Evolutionary conservation across 2,329 filamentous ascomycete species (phyloP).

Genomic region (Epicoccum sorghinum): DNA sequence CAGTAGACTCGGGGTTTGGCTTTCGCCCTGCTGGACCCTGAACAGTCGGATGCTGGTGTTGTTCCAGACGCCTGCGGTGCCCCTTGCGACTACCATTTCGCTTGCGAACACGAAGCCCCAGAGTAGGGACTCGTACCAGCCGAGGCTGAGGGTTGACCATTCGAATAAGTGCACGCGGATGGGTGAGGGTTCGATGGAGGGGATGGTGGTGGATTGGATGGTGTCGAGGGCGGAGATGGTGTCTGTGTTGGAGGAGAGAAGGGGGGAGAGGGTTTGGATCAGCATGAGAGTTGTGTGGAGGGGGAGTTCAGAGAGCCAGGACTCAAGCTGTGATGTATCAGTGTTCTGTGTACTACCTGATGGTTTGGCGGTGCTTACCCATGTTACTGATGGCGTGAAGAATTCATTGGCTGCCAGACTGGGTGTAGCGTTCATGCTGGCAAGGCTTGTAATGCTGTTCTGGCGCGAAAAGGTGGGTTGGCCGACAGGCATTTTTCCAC

Average conservation of each 20-base stretch:
- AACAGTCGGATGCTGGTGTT: constrained; percentile 88
- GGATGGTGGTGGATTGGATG: constrained; percentile 67
- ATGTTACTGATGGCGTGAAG: constrained; percentile 80
- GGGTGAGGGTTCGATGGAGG: constrained; percentile 75
- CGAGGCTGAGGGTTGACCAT: constrained; percentile 87
- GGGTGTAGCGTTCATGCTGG: constrained; percentile 63
- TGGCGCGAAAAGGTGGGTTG: constrained; percentile 84
- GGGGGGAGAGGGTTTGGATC: constrained; percentile 66
- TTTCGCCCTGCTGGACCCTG: constrained; percentile 82
- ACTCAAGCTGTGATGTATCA: constrained; percentile 69
- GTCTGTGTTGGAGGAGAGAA: constrained; percentile 56
- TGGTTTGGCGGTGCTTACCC: constrained; percentile 56
- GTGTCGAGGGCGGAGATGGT: constrained; percentile 52
- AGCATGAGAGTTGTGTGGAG: constrained; percentile 84
- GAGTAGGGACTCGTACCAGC: constrained; percentile 93
- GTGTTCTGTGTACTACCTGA: constrained; percentile 5
- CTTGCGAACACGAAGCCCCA: constrained; percentile 93
- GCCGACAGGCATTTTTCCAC: constrained; percentile 92
- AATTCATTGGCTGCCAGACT: constrained; percentile 62
- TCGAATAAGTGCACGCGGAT: constrained; percentile 88
- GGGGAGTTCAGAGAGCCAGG: constrained; percentile 89
- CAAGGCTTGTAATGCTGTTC: constrained; percentile 84
- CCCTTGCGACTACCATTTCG: constrained; percentile 86
- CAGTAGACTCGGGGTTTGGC: constrained; percentile 78
- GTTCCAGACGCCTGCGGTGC: constrained; percentile 93